phyloP scores from a whole-genome alignment of 352 stramenopile species.

The Globisporangium viniferum region DNA sequence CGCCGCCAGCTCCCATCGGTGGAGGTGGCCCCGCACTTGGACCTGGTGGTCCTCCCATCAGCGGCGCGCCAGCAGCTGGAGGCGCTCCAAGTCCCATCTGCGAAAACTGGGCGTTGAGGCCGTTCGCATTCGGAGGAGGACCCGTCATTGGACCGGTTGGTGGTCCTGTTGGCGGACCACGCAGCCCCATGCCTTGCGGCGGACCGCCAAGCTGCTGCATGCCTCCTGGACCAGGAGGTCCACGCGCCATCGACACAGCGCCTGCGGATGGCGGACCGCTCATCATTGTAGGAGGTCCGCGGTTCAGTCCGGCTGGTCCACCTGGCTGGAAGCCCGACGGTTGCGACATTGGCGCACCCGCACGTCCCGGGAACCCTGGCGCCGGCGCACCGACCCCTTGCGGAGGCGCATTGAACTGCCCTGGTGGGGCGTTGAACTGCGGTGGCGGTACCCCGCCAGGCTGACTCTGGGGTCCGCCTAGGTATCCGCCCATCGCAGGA shows the following conservation, averaged over 20 bases:
- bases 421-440: slow-evolving; percentile 16
- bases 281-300: slow-evolving; percentile 31
- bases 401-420: slow-evolving; percentile 15
- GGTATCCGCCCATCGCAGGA: slow-evolving; percentile 18
- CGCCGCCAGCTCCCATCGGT: slow-evolving; percentile 19
- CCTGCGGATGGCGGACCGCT: slow-evolving; percentile 18
- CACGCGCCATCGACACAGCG: slow-evolving; percentile 17
- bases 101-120: slow-evolving; percentile 57
- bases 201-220: slow-evolving; percentile 10
- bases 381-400: slow-evolving; percentile 5
- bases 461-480: slow-evolving; percentile 19
- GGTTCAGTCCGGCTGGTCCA: slow-evolving; percentile 7
- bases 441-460: slow-evolving; percentile 13
- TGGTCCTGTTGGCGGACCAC: slow-evolving; percentile 14
- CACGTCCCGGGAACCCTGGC: slow-evolving; percentile 17
- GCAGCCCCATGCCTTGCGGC: slow-evolving; percentile 18
- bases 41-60: slow-evolving; percentile 33
- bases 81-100: slow-evolving; percentile 64
- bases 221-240: slow-evolving; percentile 16
- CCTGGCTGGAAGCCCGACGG: slow-evolving; percentile 17
- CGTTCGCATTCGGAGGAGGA: slow-evolving; percentile 21
- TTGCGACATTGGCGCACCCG: slow-evolving; percentile 20
- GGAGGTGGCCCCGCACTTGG: slow-evolving; percentile 15
- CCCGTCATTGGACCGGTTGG: slow-evolving; percentile 7
- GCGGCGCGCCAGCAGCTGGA: slow-evolving; percentile 17